Evolutionary conservation across 2,329 filamentous ascomycete species (phyloP).

Genomic region (Fusarium temperatum): DNA sequence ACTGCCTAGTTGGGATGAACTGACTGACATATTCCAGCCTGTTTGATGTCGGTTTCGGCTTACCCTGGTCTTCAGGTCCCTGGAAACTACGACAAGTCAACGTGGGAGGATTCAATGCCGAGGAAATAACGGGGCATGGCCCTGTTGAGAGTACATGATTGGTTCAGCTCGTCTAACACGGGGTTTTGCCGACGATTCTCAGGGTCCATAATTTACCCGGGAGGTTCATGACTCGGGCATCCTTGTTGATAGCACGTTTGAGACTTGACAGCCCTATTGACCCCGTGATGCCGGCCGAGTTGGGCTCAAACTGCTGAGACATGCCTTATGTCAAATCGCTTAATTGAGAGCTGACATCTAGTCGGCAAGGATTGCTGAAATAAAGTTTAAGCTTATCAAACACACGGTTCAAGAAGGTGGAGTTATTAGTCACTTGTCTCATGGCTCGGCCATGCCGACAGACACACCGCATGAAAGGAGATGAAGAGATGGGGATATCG

Average conservation of each 20-base stretch:
- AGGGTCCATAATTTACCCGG: background rate
- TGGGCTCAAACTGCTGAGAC: background rate
- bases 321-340: background rate
- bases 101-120: background rate
- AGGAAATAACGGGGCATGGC: background rate
- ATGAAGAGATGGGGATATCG: accelerated
- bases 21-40: background rate
- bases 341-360: background rate
- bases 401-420: background rate
- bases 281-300: background rate
- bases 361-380: background rate
- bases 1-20: background rate
- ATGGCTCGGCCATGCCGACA: background rate
- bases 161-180: accelerated
- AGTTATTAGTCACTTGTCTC: background rate
- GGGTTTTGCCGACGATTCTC: background rate
- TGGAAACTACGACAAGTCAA: background rate
- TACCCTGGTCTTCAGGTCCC: background rate
- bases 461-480: background rate
- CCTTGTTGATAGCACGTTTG: background rate
- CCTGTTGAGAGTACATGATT: accelerated
- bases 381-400: conserved; percentile 5
- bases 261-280: background rate
- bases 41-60: background rate
- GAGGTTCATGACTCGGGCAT: background rate